Percentiles rank a stretch among this genome's conserved stretches.
Evolutionary conservation across 2,329 filamentous ascomycete species (phyloP).

Genomic region (Penicillium palitans): DNA sequence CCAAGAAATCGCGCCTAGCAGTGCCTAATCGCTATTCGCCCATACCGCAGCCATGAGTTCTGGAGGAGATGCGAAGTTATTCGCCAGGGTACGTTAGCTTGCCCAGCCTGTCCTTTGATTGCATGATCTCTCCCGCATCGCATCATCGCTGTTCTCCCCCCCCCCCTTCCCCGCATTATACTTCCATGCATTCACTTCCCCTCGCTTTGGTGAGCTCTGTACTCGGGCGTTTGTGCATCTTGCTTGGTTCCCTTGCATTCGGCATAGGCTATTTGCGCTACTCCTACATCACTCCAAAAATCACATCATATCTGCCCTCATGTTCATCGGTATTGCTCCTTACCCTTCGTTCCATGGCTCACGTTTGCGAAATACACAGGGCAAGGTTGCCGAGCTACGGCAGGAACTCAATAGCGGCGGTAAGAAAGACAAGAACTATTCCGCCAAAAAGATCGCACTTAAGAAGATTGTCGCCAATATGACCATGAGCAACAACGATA

Average conservation of each 20-base stretch:
- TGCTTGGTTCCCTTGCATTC: constrained; percentile 2
- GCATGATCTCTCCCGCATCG: neutral
- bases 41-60: constrained; percentile 55
- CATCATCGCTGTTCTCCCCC: constrained; percentile 1
- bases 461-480: constrained; percentile 99
- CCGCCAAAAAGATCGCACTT: constrained; percentile 92
- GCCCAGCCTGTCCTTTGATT: constrained; percentile 24
- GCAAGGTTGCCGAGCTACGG: constrained; percentile 96
- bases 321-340: constrained; percentile 33
- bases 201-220: constrained; percentile 10
- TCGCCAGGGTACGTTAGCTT: constrained; percentile 79
- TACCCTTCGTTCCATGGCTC: constrained; percentile 33
- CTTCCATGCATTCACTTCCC: constrained; percentile 11
- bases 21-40: constrained; percentile 16
- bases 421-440: constrained; percentile 97
- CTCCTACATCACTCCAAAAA: neutral
- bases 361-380: constrained; percentile 61
- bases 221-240: constrained; percentile 6
- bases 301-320: constrained; percentile 16
- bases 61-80: constrained; percentile 97
- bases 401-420: constrained; percentile 89
- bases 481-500: constrained; percentile 99
- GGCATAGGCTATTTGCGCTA: constrained; percentile 7
- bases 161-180: constrained; percentile 23
- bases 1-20: constrained; percentile 4